A percentile compares a stretch with the other conserved stretches of the same genome.
phyloP scores from a whole-genome alignment of 2,329 filamentous ascomycete species.

The Boeremia exigua region DNA sequence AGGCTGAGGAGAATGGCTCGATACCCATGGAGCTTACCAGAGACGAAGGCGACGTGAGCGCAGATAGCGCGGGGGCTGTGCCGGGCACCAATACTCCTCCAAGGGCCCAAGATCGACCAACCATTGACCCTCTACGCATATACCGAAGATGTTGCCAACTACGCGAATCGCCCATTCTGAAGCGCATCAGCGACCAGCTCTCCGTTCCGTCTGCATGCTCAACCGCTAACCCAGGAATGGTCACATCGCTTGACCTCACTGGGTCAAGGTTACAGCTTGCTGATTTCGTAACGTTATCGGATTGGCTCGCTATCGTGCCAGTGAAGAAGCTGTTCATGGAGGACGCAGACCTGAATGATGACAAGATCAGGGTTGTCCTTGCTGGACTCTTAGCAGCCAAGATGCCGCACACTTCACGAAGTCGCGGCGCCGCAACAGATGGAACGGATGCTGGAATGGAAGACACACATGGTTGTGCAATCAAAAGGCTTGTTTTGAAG shows the following conservation, averaged over 20 bases:
- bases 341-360: slow-evolving; percentile 84
- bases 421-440: slow-evolving; percentile 20
- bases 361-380: slow-evolving; percentile 83
- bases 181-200: slow-evolving; percentile 89
- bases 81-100: slow-evolving; percentile 45
- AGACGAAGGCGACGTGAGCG: slow-evolving; percentile 59
- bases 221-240: slow-evolving; percentile 71
- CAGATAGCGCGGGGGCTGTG: slow-evolving; percentile 25
- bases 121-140: slow-evolving; percentile 88
- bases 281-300: slow-evolving; percentile 85
- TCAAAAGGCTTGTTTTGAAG: slow-evolving; percentile 87
- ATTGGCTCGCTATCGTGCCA: slow-evolving; percentile 92
- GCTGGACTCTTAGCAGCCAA: slow-evolving; percentile 84
- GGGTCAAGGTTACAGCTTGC: slow-evolving; percentile 82
- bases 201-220: slow-evolving; percentile 71
- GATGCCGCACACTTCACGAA: slow-evolving; percentile 64
- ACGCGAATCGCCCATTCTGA: slow-evolving; percentile 88
- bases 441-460: slow-evolving; percentile 18
- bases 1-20: slow-evolving; percentile 85
- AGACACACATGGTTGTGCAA: slow-evolving; percentile 62
- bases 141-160: slow-evolving; percentile 95
- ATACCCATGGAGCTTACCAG: slow-evolving; percentile 83
- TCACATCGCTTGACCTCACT: slow-evolving; percentile 82
- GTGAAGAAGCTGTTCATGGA: slow-evolving; percentile 86
- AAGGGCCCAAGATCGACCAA: slow-evolving; percentile 71